phyloP scores from a whole-genome alignment of 2,329 filamentous ascomycete genomes.

The Alternaria sp. region DNA sequence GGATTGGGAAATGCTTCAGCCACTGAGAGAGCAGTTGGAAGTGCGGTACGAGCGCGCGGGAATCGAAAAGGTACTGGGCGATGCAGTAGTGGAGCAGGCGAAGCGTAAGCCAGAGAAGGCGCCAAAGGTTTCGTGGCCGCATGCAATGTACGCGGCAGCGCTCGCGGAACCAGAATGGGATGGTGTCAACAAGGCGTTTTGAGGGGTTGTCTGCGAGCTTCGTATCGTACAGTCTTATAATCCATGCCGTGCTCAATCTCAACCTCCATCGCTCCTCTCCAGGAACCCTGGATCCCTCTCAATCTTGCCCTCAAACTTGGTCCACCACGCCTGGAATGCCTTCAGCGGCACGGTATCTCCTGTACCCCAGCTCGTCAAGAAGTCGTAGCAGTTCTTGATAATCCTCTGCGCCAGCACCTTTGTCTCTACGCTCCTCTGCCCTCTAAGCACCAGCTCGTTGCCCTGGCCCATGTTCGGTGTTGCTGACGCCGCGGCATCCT shows the following conservation, averaged over 20 bases:
- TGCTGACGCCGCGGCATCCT: conserved; percentile 43
- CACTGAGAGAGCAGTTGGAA: conserved; percentile 36
- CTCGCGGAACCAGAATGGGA: conserved; percentile 39
- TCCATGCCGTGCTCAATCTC: conserved; percentile 9
- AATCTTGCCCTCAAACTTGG: conserved; percentile 88
- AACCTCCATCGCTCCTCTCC: conserved; percentile 69
- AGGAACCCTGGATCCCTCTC: conserved; percentile 88
- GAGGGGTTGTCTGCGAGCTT: conserved; percentile 3
- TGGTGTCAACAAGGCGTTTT: conserved; percentile 45
- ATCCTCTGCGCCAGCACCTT: conserved; percentile 88
- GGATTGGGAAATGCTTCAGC: conserved; percentile 26
- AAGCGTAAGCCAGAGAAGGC: conserved; percentile 50
- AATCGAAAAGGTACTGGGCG: conserved; percentile 56
- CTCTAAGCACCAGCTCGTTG: conserved; percentile 48
- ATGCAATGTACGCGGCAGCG: conserved; percentile 37
- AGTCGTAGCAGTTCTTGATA: conserved; percentile 97
- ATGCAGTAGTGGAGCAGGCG: conserved; percentile 54
- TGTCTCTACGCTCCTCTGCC: conserved; percentile 64
- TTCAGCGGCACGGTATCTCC: conserved; percentile 88
- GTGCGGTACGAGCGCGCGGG: conserved; percentile 43
- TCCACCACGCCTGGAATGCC: conserved; percentile 98
- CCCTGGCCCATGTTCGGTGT: conserved; percentile 32
- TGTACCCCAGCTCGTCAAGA: conserved; percentile 85
- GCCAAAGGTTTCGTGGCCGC: conserved; percentile 50
- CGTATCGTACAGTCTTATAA: not conserved